Base-by-base conservation (phyloP, 768 basidiomycete genomes). In the Macrolepiota albuminosa region DNA sequence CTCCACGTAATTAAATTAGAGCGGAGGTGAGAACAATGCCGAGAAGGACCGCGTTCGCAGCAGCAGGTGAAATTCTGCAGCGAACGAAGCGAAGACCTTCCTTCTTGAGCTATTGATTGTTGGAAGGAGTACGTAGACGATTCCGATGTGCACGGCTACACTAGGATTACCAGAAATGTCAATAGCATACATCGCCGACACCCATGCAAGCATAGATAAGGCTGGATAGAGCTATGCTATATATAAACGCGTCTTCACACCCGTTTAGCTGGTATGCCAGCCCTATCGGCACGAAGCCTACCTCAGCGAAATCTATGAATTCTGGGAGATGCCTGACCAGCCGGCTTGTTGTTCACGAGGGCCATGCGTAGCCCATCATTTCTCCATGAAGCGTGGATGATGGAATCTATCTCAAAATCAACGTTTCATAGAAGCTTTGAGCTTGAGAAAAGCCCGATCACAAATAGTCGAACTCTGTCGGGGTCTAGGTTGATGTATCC, bases 91-190 rank as follows among this genome's bases (percentile, higher is more conserved):
- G 40, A 42, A 29, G 34, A 39, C 46, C 18, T 54, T 5, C 46
- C 53, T 42, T 47, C 48, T 47, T 54, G 58, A 34, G 52, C 16
- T n/a, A 39, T 21, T 6, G 10, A 26, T 58, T 24, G 14, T 54
- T 24, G 33, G 14, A 36, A 31, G 33, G 21, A 36, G 21, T 16
- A 9, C 46, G 37, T 54, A 37, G 24, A 31, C 11, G 0, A 33
- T 37, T 45, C 52, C 58, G 58, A 49, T 49, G 47, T 59, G 29
- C 26, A 34, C 58, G 58, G 53, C 58, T 11, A 31, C 18, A 13
- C 10, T 13, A 14, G 18, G 24, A 18, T 59, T 33, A 49, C 24
- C 39, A 59, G 34, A 18, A 54, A 59, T 26, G 45, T 14, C 13
- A n/a, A 51, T 48, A 26, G 58, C 16, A 18, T 37, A 39, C 16